These are phyloP conservation scores for Saccharomycopsis amapae DNA, from an alignment of 805 yeast genomes.

Conservation along the genomic window DNA sequence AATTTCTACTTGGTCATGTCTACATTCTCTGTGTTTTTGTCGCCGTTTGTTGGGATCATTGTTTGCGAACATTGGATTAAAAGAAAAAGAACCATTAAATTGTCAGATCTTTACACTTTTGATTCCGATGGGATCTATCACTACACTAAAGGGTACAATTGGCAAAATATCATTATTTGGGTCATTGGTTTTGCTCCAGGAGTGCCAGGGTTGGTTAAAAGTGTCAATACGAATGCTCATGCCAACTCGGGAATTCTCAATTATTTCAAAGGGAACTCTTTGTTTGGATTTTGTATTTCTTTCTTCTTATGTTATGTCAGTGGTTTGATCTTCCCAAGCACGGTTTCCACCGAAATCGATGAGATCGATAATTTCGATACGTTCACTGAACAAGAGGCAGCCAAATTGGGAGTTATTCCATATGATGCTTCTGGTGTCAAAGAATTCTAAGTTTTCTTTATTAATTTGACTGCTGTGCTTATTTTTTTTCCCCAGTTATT, in stretches of 20 bases:
- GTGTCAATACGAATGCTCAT: constrained; percentile 29
- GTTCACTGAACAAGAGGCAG: constrained; percentile 32
- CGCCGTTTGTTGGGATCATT: constrained; percentile 34
- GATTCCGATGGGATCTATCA: constrained; percentile 33
- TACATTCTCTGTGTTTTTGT: constrained; percentile 33
- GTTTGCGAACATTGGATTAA: constrained; percentile 33
- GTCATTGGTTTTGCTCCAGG: constrained; percentile 39
- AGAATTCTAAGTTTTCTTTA: too few species aligned
- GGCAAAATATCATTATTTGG: constrained; percentile 36
- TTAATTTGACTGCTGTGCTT: too few species aligned
- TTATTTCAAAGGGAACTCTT: constrained; percentile 38
- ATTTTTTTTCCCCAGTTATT: too few species aligned
- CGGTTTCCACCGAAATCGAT: constrained; percentile 32
- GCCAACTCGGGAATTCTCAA: constrained; percentile 32
- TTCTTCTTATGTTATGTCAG: constrained; percentile 32
- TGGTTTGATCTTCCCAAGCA: constrained; percentile 32
- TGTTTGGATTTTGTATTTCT: constrained; percentile 36
- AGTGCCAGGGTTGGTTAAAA: constrained; percentile 40
- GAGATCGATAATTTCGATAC: constrained; percentile 35
- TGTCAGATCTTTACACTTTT: constrained; percentile 35
- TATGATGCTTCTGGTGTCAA: too few species aligned
- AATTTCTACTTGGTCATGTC: constrained; percentile 32
- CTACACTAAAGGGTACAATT: constrained; percentile 35
- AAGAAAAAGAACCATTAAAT: constrained; percentile 33
- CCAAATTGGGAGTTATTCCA: constrained; percentile 29